phyloP scores from a whole-genome alignment of 495 filamentous ascomycete genomes.

The Aspergillus leporis region DNA sequence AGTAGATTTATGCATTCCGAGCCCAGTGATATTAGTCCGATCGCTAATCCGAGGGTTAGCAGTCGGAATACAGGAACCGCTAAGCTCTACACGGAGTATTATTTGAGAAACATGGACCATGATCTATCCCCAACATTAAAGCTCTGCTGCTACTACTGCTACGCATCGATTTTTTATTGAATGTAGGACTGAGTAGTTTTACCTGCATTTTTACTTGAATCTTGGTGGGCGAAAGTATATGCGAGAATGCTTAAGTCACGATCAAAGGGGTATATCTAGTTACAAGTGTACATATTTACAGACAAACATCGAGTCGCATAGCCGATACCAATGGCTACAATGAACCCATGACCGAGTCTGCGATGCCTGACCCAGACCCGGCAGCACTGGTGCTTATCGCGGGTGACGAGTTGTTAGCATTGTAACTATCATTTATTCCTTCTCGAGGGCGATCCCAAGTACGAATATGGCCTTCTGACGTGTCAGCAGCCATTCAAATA shows the following conservation, averaged over 20 bases:
- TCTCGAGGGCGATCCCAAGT: constrained; percentile 83
- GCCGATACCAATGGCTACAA: constrained; percentile 10
- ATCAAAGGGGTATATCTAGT: constrained; percentile 16
- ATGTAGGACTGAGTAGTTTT: too few relatives aligned
- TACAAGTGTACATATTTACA: constrained; percentile 16
- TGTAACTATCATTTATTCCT: constrained; percentile 39
- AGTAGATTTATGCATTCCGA: not conserved
- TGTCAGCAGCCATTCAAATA: not conserved
- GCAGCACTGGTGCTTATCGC: constrained; percentile 22
- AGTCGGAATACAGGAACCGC: not conserved
- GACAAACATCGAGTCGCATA: not conserved
- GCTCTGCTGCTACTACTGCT: not conserved
- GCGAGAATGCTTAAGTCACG: not conserved
- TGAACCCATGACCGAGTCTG: constrained; percentile 23
- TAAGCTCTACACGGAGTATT: too few relatives aligned
- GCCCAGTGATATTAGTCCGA: not conserved
- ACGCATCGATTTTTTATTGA: too few relatives aligned
- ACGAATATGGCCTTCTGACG: constrained; percentile 73
- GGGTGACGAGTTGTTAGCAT: constrained; percentile 22
- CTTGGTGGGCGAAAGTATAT: not conserved
- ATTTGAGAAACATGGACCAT: too few relatives aligned
- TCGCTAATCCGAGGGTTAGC: not conserved
- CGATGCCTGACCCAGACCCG: constrained; percentile 18
- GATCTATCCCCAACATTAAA: not conserved
- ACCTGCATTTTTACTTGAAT: not conserved